Base-by-base conservation (phyloP, 2,329 filamentous ascomycete species). In the Botrytis porri region DNA sequence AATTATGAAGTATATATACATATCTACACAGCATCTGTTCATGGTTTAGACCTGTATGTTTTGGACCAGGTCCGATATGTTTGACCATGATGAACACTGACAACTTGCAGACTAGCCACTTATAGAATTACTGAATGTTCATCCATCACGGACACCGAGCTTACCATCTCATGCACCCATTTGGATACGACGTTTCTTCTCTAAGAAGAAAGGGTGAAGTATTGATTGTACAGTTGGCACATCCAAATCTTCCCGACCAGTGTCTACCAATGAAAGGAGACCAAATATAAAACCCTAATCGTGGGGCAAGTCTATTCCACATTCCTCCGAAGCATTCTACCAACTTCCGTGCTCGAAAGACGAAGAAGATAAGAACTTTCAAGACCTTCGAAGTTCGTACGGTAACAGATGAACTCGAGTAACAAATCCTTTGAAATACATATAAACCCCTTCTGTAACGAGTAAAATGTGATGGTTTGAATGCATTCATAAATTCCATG, bases 151-250 rank as follows among this genome's bases (percentile, higher is more conserved):
- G 61, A 43, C 41, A 32, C 39, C 61, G 39, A 63, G 61, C 61
- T 63, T 63, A 43, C 61, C 63, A 37, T 65, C 29, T 37, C 25
- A 9, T 37, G 25, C 10, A 29, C 39, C 18, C 29, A 14, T 45
- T 57, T 48, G 37, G 25, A 12, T 57, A n/a, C 48, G 35, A n/a
- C 35, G 35, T 67, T 37, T 57, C 48, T 57, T 32, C 37, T 43
- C 35, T 14, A 6, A 29, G 37, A 43, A 63, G 22, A 48, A 29
- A 37, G 45, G n/a, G 45, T 20, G 39, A 67, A 67, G 64, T 66
- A 39, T 54, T 12, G 35, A 67, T 67, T 67, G 64, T 41, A 69
- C 65, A 69, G 48, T 69, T 69, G 65, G 65, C 65, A 69, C 22
- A 57, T 69, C 54, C 37, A 32, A 57, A 41, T 25, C 65, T 69